phyloP scores from a whole-genome alignment of 495 filamentous ascomycete genomes.

The Tuber borchii region DNA sequence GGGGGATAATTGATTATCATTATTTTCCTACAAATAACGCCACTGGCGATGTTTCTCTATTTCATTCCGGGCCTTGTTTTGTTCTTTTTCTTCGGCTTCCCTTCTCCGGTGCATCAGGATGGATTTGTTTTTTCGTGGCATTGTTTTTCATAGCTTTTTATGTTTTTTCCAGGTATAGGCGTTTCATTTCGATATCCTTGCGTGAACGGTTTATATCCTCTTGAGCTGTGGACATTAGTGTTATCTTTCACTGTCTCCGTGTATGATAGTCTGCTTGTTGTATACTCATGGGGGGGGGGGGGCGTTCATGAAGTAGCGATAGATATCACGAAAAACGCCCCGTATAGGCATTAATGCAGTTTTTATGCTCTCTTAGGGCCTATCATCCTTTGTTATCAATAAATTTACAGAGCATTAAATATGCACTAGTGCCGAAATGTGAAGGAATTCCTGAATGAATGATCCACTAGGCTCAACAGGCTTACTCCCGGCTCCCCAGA shows the following conservation, averaged over 20 bases:
- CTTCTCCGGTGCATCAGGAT: slow-evolving; percentile 29
- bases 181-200: neutral
- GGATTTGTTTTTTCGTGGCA: neutral
- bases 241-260: neutral
- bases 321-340: neutral
- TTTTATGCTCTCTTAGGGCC: neutral
- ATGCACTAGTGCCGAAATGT: neutral
- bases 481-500: neutral
- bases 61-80: slow-evolving; percentile 8
- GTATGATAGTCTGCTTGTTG: neutral
- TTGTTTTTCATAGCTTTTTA: slow-evolving; percentile 7
- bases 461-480: neutral
- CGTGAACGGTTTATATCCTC: neutral
- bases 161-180: neutral
- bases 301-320: neutral
- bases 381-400: neutral
- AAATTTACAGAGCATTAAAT: neutral
- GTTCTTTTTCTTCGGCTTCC: slow-evolving; percentile 18
- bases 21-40: slow-evolving; percentile 7
- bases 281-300: neutral
- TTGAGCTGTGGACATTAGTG: neutral
- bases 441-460: neutral
- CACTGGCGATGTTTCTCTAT: neutral
- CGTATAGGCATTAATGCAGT: neutral
- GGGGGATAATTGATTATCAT: slow-evolving; percentile 19